Conservation (phyloP, 495 filamentous ascomycete species). For the Monascus purpureus region DNA sequence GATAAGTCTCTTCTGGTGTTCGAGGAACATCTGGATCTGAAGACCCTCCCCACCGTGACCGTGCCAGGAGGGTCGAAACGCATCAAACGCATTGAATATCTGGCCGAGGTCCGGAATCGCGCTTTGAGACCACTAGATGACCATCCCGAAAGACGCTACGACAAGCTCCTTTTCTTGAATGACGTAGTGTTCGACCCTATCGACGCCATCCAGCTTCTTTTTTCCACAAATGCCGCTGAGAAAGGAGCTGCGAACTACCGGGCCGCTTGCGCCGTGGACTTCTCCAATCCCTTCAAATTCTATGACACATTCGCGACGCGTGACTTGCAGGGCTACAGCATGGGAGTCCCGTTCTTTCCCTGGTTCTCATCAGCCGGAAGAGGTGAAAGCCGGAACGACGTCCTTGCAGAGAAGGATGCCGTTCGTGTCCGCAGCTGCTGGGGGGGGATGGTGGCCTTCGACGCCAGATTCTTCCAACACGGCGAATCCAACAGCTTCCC, state of each 20-base stretch:
- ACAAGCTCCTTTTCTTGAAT: conserved; percentile 64
- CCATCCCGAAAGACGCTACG: conserved; percentile 31
- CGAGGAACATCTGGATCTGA: conserved; percentile 37
- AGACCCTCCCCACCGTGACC: conserved; percentile 38
- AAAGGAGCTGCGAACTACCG: conserved; percentile 47
- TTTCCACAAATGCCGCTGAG: conserved; percentile 53
- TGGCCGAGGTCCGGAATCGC: conserved; percentile 67
- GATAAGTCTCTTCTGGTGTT: conserved; percentile 40
- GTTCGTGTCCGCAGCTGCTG: conserved; percentile 67
- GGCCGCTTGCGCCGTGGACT: conserved; percentile 73
- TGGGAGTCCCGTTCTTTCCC: conserved; percentile 60
- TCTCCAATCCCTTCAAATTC: conserved; percentile 60
- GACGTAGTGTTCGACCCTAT: conserved; percentile 60
- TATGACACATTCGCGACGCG: conserved; percentile 74
- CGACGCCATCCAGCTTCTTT: conserved; percentile 57
- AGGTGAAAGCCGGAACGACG: conserved; percentile 42
- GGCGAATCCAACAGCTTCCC: conserved; percentile 1
- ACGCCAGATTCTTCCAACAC: conserved; percentile 47
- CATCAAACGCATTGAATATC: conserved; percentile 57
- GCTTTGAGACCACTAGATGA: conserved; percentile 50
- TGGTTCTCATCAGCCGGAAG: conserved; percentile 52
- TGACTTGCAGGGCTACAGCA: conserved; percentile 55
- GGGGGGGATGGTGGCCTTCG: conserved; percentile 72
- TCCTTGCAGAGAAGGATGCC: conserved; percentile 47
- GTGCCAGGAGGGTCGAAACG: conserved; percentile 47